Conservation (phyloP, 2,329 filamentous ascomycete genomes). For the Penicillium sp. region DNA sequence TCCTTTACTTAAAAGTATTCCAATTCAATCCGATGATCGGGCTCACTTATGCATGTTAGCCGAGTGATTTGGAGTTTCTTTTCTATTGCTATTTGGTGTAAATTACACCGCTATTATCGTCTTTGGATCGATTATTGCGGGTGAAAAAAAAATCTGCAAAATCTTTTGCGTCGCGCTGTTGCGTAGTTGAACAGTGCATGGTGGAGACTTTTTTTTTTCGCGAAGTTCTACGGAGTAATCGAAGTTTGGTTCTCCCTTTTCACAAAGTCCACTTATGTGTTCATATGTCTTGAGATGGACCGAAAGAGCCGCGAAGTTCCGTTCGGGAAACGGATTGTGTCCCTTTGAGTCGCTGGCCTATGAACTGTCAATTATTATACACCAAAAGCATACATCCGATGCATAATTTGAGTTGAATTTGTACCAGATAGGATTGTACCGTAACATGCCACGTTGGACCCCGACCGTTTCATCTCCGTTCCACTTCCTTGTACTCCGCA, state of each 20-base stretch:
- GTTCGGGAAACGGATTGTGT: not conserved
- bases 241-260: not conserved
- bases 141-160: not conserved
- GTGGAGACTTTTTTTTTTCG: slow-evolving; percentile 3
- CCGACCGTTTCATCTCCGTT: slow-evolving; percentile 1
- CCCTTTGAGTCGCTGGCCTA: not conserved
- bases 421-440: not conserved
- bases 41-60: not conserved
- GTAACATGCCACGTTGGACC: not conserved
- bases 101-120: too few species aligned
- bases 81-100: too few species aligned
- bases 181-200: slow-evolving; percentile 3
- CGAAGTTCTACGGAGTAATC: not conserved
- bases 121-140: too few species aligned
- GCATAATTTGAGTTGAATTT: not conserved
- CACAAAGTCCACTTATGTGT: not conserved
- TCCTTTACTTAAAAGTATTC: not conserved
- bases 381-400: not conserved
- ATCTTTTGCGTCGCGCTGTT: not conserved
- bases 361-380: not conserved
- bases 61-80: not conserved
- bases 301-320: not conserved
- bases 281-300: not conserved
- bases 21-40: not conserved
- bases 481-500: not conserved